Percentiles rank a stretch among this genome's conserved stretches.
Evolutionary conservation across 306 rosid genomes (phyloP).

Genomic region (Albizia julibrissin): DNA sequence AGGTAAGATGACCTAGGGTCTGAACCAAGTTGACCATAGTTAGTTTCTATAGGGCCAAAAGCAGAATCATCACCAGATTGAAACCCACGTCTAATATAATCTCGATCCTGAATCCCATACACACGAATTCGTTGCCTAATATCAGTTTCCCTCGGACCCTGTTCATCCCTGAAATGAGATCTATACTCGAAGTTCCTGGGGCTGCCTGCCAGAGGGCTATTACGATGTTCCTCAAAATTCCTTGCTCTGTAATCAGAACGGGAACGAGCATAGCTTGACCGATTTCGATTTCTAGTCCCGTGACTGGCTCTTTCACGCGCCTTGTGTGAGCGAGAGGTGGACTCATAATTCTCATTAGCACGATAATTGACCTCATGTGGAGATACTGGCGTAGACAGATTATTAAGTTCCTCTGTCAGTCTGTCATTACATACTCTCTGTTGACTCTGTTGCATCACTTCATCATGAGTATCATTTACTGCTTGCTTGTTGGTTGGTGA

Average conservation of each 20-base stretch:
- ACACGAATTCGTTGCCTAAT: conserved; percentile 30
- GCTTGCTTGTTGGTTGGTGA: conserved; percentile 36
- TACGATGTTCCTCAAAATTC: conserved; percentile 38
- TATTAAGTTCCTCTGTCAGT: conserved; percentile 29
- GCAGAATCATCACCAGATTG: conserved; percentile 30
- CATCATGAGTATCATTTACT: conserved; percentile 30
- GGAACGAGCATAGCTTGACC: conserved; percentile 34
- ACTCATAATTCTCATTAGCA: conserved; percentile 31
- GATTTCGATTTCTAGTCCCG: conserved; percentile 18
- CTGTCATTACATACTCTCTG: conserved; percentile 28
- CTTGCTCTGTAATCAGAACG: conserved; percentile 37
- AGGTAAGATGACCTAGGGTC: conserved; percentile 36
- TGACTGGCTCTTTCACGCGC: conserved; percentile 30
- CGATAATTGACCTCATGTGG: conserved; percentile 36
- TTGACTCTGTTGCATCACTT: conserved; percentile 27
- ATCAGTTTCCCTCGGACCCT: conserved; percentile 30
- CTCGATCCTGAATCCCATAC: conserved; percentile 40
- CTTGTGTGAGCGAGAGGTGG: conserved; percentile 29
- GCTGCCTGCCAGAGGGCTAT: conserved; percentile 33
- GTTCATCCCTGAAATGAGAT: conserved; percentile 40
- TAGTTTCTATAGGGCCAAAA: conserved; percentile 11
- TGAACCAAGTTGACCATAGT: conserved; percentile 31
- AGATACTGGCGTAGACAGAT: conserved; percentile 29
- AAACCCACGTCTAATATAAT: conserved; percentile 2
- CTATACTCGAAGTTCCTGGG: conserved; percentile 33